A percentile compares a stretch with the other conserved stretches of the same genome.
phyloP scores from a whole-genome alignment of 495 filamentous ascomycete genomes.

The Podospora comata region DNA sequence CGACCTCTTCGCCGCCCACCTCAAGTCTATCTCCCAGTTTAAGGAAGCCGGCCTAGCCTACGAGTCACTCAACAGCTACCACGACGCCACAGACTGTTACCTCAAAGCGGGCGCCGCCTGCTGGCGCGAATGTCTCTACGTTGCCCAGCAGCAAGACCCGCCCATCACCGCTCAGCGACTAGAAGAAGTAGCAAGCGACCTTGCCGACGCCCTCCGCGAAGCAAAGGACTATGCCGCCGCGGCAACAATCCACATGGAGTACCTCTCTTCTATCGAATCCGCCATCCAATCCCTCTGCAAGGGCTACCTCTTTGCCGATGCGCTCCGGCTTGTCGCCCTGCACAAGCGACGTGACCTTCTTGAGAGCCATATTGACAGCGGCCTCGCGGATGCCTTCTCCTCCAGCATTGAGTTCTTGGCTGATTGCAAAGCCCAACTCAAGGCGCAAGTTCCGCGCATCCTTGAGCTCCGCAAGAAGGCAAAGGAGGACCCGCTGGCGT shows the following conservation, averaged over 20 bases:
- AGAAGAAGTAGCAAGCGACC: constrained; percentile 57
- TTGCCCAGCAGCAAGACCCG: constrained; percentile 57
- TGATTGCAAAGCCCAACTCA: constrained; percentile 82
- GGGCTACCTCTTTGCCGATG: constrained; percentile 79
- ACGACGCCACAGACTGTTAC: constrained; percentile 72
- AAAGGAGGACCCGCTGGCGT: constrained; percentile 72
- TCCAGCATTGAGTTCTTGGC: constrained; percentile 82
- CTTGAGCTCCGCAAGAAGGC: constrained; percentile 77
- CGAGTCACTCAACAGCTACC: constrained; percentile 74
- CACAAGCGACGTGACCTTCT: constrained; percentile 47
- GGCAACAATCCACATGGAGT: constrained; percentile 74
- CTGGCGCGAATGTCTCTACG: constrained; percentile 89
- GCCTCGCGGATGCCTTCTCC: constrained; percentile 72
- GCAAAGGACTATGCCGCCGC: constrained; percentile 77
- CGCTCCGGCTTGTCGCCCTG: constrained; percentile 61
- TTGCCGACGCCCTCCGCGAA: constrained; percentile 72
- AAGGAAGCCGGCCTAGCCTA: constrained; percentile 84
- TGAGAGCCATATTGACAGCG: constrained; percentile 61
- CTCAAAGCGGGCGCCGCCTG: constrained; percentile 63
- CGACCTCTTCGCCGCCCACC: constrained; percentile 71
- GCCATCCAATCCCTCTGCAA: constrained; percentile 74
- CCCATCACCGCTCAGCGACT: constrained; percentile 57
- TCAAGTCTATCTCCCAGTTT: constrained; percentile 69
- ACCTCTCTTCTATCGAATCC: constrained; percentile 64
- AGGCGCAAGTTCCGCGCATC: constrained; percentile 79